phyloP scores from a whole-genome alignment of 805 yeast genomes.

The Lachancea meyersii region DNA sequence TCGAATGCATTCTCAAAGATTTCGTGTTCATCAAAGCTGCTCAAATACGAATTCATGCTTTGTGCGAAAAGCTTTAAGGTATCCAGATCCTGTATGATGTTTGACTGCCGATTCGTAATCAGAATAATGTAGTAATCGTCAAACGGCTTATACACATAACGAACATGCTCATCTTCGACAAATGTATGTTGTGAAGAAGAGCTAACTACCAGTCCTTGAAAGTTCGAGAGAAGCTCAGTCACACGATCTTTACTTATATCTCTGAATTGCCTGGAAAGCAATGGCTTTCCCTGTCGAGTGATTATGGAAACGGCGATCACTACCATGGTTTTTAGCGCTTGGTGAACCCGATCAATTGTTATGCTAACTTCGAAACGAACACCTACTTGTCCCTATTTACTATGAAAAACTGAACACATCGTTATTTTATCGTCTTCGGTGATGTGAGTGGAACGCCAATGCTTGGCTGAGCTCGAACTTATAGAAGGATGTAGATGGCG shows the following conservation, averaged over 20 bases:
- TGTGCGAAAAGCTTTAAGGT: slow-evolving; percentile 82
- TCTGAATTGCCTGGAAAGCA: slow-evolving; percentile 85
- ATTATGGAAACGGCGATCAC: slow-evolving; percentile 92
- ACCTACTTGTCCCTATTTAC: background rate
- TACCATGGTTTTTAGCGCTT: slow-evolving; percentile 39
- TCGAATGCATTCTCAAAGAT: slow-evolving; percentile 82
- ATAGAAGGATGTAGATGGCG: too few relatives aligned
- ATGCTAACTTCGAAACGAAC: background rate
- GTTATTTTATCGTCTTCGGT: background rate
- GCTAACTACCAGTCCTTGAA: slow-evolving; percentile 70
- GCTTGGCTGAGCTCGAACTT: too few relatives aligned
- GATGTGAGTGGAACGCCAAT: too few relatives aligned
- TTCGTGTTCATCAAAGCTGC: slow-evolving; percentile 73
- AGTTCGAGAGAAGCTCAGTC: slow-evolving; percentile 75
- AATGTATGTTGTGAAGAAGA: slow-evolving; percentile 80
- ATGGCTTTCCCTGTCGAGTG: slow-evolving; percentile 87
- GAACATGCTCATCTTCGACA: slow-evolving; percentile 83
- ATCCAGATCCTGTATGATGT: slow-evolving; percentile 89
- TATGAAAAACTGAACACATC: slow-evolving; percentile 1
- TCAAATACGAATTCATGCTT: slow-evolving; percentile 67
- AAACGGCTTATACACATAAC: slow-evolving; percentile 93
- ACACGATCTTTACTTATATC: slow-evolving; percentile 81
- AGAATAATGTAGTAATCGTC: slow-evolving; percentile 89
- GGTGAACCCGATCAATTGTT: background rate
- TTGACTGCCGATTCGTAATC: slow-evolving; percentile 84